Evolutionary conservation across 1,284 basidiomycete genomes (phyloP), one percentile per base, ranked within the genome.

Genomic region (Calocybe gambosa): DNA sequence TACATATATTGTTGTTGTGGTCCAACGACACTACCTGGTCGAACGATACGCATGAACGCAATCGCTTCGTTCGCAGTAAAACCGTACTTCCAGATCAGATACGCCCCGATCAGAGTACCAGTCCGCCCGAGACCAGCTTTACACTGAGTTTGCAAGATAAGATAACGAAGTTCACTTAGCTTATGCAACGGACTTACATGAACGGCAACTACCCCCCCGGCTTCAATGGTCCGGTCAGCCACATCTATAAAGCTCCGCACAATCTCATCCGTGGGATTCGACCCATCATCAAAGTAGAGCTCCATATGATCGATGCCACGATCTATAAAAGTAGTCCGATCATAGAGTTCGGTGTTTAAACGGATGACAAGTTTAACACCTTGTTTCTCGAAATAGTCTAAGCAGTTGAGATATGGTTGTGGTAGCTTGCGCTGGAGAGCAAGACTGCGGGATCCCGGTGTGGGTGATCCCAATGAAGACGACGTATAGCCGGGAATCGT

Each of bases 11-110:
- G 95, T 60, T 91, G 88, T 55, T 91, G 88, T 15, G 88, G 88
- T 10, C 94, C 94, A 29, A 98, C 94, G 12, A 98, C 94, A 63
- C 93, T 93, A 1, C 93, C 93, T 0, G 95, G 96, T 35, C 95
- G 82, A 52, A 97, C 85, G 54, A 99, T 89, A 18, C 96, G 85
- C 96, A 99, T 99, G 67, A 93, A 98, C 0, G 89, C 96, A 51
- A 99, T 99, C 7, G 87, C 94, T 68, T 99, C 96, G 47, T 85
- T 83, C 0, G 95, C 94, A n/a, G 93, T 93, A 62, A 99, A 99
- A n/a, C 89, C 89, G 60, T 98, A 94, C 69, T 96, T 97, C 89
- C 96, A 99, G 55, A 97, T 90, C 47, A 99, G 77, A 72, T 98
- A 99, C 2, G 96, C 96, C 41, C 93, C 93, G 52, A 99, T 95